Evolutionary conservation across 2,329 filamentous ascomycete species (phyloP).

Genomic region (Aspergillus neoniger): DNA sequence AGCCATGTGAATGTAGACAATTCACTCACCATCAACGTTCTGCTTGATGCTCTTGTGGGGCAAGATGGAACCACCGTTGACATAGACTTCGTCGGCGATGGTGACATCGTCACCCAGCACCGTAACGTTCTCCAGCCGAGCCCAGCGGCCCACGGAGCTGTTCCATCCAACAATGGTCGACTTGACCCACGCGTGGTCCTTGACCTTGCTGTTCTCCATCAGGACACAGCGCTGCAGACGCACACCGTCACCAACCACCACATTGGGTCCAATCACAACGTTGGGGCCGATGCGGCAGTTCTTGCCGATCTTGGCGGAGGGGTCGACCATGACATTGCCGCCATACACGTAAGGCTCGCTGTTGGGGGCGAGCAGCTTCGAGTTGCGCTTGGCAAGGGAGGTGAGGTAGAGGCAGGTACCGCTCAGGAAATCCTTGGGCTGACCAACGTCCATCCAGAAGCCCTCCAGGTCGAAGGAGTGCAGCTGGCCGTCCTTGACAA

Average conservation of each 20-base stretch:
- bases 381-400: conserved; percentile 84
- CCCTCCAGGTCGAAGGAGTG: conserved; percentile 96
- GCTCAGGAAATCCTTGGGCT: conserved; percentile 96
- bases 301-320: conserved; percentile 92
- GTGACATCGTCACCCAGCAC: conserved; percentile 97
- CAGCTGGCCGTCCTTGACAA: conserved; percentile 83
- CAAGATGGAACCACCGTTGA: conserved; percentile 92
- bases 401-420: conserved; percentile 96
- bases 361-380: conserved; percentile 75
- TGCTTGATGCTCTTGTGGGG: conserved; percentile 99
- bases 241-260: conserved; percentile 90
- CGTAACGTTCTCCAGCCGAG: conserved; percentile 95
- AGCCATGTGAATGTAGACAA: not conserved
- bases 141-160: conserved; percentile 93
- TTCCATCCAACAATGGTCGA: conserved; percentile 99
- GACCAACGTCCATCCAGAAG: conserved; percentile 99
- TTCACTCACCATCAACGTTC: conserved; percentile 76
- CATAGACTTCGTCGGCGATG: conserved; percentile 97
- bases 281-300: conserved; percentile 98
- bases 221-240: conserved; percentile 91
- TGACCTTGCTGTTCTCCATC: conserved; percentile 86
- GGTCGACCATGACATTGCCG: conserved; percentile 94
- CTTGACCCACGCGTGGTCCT: conserved; percentile 99
- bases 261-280: conserved; percentile 90
- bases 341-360: conserved; percentile 81